A percentile compares a stretch with the other conserved stretches of the same genome.
Conservation (phyloP, 345 rosid genomes). For the Fremontodendron californicum region DNA sequence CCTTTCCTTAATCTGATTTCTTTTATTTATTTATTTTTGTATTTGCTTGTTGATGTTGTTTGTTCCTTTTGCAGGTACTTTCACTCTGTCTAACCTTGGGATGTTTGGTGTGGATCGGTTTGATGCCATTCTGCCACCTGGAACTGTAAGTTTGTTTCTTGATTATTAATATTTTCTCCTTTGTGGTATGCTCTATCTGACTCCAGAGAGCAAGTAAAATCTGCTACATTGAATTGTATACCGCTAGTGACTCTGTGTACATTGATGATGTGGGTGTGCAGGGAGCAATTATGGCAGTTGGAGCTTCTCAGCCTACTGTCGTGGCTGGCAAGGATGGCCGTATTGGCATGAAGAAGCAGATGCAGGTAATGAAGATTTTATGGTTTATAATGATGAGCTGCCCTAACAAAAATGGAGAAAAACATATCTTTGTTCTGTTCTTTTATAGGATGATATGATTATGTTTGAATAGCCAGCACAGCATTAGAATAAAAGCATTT, state of each 20-base stretch:
- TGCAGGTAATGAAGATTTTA: conserved; percentile 59
- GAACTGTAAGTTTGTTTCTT: conserved; percentile 61
- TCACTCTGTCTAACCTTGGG: conserved; percentile 56
- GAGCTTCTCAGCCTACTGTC: conserved; percentile 80
- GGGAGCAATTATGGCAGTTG: conserved; percentile 99
- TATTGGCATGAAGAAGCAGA: conserved; percentile 88
- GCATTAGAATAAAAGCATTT: neutral
- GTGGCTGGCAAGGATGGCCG: conserved; percentile 84
- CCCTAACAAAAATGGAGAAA: neutral
- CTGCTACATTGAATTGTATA: neutral
- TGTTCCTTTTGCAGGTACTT: conserved; percentile 55
- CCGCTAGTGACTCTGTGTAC: neutral
- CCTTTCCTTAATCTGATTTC: neutral
- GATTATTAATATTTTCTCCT: neutral
- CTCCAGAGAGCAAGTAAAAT: neutral
- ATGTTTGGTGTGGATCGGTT: conserved; percentile 97
- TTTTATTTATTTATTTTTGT: too few species aligned
- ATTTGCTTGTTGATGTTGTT: neutral
- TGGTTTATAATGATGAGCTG: neutral
- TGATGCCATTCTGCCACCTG: conserved; percentile 94
- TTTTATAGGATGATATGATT: neutral
- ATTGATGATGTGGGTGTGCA: conserved; percentile 25
- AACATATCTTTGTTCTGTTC: neutral
- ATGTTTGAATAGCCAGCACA: neutral
- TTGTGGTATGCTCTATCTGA: conserved; percentile 5